Evolutionary conservation across 306 rosid species (phyloP).

Genomic region (Casuarina glauca): DNA sequence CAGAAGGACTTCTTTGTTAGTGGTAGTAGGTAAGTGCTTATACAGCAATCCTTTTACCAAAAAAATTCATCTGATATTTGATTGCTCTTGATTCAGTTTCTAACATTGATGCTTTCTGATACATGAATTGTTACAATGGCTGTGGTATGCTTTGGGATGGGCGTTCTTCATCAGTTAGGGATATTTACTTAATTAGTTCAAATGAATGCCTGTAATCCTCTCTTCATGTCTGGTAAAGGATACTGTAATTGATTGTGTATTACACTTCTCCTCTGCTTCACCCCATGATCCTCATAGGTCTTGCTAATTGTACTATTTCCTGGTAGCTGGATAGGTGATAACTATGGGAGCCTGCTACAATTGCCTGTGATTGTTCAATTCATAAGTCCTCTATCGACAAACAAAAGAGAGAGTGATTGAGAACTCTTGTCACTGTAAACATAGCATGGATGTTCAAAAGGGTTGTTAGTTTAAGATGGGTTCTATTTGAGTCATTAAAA

Average conservation of each 20-base stretch:
- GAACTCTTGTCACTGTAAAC: neutral
- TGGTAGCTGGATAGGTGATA: neutral
- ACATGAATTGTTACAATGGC: neutral
- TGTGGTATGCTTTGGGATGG: too few species aligned
- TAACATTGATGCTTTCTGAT: conserved; percentile 22
- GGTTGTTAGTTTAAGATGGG: neutral
- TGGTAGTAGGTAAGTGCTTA: conserved; percentile 80
- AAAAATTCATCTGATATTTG: neutral
- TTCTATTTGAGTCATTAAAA: too few species aligned
- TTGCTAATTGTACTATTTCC: neutral
- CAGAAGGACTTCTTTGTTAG: conserved; percentile 79
- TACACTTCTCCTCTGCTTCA: neutral
- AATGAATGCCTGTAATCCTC: too few species aligned
- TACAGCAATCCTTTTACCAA: conserved; percentile 12
- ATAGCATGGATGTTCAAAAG: neutral
- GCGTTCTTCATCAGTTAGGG: neutral
- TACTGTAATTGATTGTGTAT: neutral
- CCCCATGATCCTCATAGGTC: neutral
- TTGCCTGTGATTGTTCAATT: neutral
- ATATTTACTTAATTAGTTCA: neutral
- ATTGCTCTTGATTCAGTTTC: conserved; percentile 10
- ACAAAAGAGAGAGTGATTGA: neutral
- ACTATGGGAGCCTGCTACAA: neutral
- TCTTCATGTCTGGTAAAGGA: neutral
- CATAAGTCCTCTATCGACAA: neutral